These are phyloP conservation scores for Yarrowia yakushimensis DNA, from an alignment of 805 yeast species.

Conservation along the genomic window DNA sequence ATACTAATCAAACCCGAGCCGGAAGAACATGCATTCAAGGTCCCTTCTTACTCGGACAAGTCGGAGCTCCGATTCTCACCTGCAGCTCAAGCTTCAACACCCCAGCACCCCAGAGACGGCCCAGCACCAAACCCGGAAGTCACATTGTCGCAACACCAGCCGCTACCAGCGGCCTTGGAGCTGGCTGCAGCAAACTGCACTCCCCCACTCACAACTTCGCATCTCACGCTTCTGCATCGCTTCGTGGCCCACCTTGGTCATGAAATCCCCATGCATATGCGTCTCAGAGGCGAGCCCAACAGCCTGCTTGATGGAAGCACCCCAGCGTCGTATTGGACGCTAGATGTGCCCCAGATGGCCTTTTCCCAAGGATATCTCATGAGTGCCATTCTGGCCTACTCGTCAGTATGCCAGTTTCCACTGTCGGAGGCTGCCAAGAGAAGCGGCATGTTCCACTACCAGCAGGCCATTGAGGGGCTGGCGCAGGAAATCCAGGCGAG, in stretches of 20 bases:
- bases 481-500: constrained; percentile 3
- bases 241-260: constrained; percentile 22
- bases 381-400: constrained; percentile 12
- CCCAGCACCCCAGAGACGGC: neutral
- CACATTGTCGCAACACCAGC: neutral
- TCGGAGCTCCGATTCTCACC: neutral
- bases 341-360: constrained; percentile 14
- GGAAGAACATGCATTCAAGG: neutral
- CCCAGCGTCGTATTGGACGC: constrained; percentile 11
- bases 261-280: constrained; percentile 18
- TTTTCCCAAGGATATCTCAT: neutral
- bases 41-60: neutral
- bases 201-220: neutral
- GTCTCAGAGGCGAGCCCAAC: neutral
- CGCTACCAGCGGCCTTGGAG: neutral
- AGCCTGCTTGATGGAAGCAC: neutral
- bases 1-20: neutral
- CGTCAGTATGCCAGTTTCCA: constrained; percentile 14
- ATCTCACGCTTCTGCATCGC: constrained; percentile 9
- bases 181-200: neutral
- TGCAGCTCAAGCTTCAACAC: neutral
- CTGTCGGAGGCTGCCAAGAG: constrained; percentile 7
- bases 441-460: constrained; percentile 16
- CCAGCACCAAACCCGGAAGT: neutral
- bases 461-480: constrained; percentile 6